Evolutionary conservation across 306 rosid species (phyloP).

Genomic region (Trifolium dubium): DNA sequence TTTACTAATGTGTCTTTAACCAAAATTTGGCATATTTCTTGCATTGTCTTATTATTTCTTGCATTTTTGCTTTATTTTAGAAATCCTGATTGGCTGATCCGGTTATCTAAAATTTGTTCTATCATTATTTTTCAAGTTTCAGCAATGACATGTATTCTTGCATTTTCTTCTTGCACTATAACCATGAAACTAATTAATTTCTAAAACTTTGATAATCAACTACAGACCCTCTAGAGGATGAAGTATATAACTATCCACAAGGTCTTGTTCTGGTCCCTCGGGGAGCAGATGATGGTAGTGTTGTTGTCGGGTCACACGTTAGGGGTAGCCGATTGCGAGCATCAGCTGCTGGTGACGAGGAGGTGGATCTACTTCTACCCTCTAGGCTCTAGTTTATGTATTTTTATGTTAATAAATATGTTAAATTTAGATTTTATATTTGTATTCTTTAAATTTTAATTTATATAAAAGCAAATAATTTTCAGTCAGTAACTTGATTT

Average conservation of each 20-base stretch:
- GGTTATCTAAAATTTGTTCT: not conserved
- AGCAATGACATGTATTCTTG: slow-evolving; percentile 8
- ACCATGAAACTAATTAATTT: slow-evolving; percentile 37
- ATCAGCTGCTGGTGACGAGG: slow-evolving; percentile 92
- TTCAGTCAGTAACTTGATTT: not conserved
- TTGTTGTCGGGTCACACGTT: slow-evolving; percentile 88
- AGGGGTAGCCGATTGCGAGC: slow-evolving; percentile 98
- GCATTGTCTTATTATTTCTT: not conserved
- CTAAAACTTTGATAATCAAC: slow-evolving; percentile 34
- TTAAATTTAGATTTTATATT: not conserved
- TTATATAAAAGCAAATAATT: not conserved
- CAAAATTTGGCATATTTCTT: not conserved
- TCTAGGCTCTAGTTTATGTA: too few species aligned
- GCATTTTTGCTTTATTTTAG: not conserved
- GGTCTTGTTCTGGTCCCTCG: slow-evolving; percentile 97
- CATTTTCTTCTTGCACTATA: slow-evolving; percentile 34
- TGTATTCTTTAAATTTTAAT: not conserved
- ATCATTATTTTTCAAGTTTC: slow-evolving; percentile 30
- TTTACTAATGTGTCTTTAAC: slow-evolving; percentile 1
- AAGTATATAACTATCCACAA: slow-evolving; percentile 78
- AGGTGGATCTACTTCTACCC: slow-evolving; percentile 95
- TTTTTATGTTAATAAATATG: not conserved
- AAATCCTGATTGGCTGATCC: slow-evolving; percentile 18
- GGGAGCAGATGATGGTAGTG: slow-evolving; percentile 65
- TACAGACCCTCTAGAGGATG: slow-evolving; percentile 89